Conservation (phyloP, 139 green algal species). For the Desmodesmus armatus region DNA sequence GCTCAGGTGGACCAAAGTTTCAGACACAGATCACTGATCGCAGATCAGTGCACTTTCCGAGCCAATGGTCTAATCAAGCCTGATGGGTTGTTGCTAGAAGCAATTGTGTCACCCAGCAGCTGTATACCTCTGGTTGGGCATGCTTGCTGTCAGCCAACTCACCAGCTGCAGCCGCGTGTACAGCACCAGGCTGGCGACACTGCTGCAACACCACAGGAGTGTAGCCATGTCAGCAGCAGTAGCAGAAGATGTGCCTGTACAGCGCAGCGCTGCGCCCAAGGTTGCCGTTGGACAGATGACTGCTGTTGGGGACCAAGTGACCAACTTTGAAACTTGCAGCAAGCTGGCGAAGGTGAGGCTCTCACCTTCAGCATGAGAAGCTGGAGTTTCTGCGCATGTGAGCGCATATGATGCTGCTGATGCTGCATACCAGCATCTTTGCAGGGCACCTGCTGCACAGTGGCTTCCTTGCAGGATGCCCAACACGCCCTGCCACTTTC, state of each 20-base stretch:
- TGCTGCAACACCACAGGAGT: too few species aligned
- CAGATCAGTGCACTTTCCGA: too few species aligned
- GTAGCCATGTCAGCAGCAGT: background rate
- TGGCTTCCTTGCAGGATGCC: background rate
- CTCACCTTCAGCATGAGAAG: background rate
- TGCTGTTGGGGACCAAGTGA: slow-evolving; percentile 50
- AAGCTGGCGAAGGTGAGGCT: slow-evolving; percentile 60
- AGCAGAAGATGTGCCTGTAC: background rate
- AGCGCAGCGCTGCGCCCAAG: background rate
- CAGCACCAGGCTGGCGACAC: too few species aligned
- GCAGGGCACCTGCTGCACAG: background rate
- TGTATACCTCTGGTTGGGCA: too few species aligned
- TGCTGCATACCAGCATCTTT: background rate
- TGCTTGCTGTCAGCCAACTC: too few species aligned
- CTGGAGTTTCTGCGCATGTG: background rate
- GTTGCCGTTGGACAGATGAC: slow-evolving; percentile 88
- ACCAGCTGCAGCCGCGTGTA: too few species aligned
- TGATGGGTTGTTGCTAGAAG: too few species aligned
- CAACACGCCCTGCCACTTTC: background rate
- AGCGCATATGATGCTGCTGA: background rate
- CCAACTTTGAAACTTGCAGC: slow-evolving; percentile 71
- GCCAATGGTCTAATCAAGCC: too few species aligned
- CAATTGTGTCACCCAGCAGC: too few species aligned
- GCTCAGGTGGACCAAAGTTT: too few species aligned
- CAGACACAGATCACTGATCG: too few species aligned